Base-by-base conservation (phyloP, 1,284 basidiomycete genomes). In the Trichosporon sp. region DNA sequence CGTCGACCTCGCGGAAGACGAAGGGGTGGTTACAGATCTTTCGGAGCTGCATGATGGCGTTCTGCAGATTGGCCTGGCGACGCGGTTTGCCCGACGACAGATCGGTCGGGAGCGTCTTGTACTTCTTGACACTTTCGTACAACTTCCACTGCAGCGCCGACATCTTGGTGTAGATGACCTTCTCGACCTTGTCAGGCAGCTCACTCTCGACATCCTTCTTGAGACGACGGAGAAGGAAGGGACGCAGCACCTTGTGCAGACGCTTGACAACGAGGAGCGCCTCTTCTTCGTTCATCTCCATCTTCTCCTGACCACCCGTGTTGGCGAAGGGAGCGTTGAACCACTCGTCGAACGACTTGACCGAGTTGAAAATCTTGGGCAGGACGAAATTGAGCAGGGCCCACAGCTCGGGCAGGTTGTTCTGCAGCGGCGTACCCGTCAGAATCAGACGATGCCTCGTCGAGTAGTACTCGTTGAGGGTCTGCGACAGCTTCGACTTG, bases 251-350 rank as follows among this genome's bases (percentile, higher is more conserved):
- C 84, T 98, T 98, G 84, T 99, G 97, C 80, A 99, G 85, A 84
- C 97, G 96, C 76, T 96, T 91, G 83, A 99, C 97, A 80, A 99
- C 95, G 70, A 99, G 91, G 68, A 99, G 87, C 2, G 94, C 93
- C 87, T 99, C 97, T 92, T 99, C 97, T 92, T 99, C 97, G 86
- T 97, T 98, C 86, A 99, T 85, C 87, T 98, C 95, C 83, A 99
- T 98, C 88, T 96, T 97, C 85, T 99, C 96, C 68, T 78, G 79
- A 21, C 91, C 91, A 43, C 97, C 96, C 16, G 96, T 95, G 85
- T 96, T 98, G 74, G 97, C 96, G 78, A 99, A 99, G 0, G 97
- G 97, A 1, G 96, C 98, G 86, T 99, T 99, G 88, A 99, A 99
- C 97, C 97, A 99, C 82, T 99, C 97, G 81, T 99, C 97, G 81